phyloP scores from a whole-genome alignment of 2,329 filamentous ascomycete genomes.

The Colletotrichum sp. region DNA sequence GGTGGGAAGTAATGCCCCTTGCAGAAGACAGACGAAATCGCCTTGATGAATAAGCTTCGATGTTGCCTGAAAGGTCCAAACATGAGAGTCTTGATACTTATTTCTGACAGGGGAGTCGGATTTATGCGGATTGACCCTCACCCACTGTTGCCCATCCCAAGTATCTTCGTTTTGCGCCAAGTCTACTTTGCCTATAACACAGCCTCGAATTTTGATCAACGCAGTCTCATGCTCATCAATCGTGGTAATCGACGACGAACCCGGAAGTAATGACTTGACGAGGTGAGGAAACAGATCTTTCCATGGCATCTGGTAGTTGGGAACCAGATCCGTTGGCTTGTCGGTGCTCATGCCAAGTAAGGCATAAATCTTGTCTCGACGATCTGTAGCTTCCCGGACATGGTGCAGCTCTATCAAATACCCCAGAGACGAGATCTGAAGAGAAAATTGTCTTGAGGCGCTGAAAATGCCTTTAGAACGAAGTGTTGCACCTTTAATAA shows the following conservation, averaged over 20 bases:
- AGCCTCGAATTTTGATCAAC: accelerated
- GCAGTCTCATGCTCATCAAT: neutral
- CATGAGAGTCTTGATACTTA: too few species aligned
- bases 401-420: neutral
- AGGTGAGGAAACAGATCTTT: accelerated
- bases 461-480: neutral
- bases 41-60: accelerated
- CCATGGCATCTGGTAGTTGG: neutral
- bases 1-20: neutral
- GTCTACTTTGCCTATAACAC: accelerated
- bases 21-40: neutral
- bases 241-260: accelerated
- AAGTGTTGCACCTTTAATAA: accelerated
- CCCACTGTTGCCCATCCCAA: neutral
- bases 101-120: too few species aligned
- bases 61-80: too few species aligned
- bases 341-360: neutral
- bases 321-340: accelerated
- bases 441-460: accelerated
- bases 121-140: accelerated
- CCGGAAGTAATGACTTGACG: neutral
- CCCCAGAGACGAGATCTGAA: accelerated
- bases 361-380: neutral
- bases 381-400: neutral
- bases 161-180: accelerated